phyloP scores from a whole-genome alignment of 352 stramenopile genomes.

The Phytopythium vexans region DNA sequence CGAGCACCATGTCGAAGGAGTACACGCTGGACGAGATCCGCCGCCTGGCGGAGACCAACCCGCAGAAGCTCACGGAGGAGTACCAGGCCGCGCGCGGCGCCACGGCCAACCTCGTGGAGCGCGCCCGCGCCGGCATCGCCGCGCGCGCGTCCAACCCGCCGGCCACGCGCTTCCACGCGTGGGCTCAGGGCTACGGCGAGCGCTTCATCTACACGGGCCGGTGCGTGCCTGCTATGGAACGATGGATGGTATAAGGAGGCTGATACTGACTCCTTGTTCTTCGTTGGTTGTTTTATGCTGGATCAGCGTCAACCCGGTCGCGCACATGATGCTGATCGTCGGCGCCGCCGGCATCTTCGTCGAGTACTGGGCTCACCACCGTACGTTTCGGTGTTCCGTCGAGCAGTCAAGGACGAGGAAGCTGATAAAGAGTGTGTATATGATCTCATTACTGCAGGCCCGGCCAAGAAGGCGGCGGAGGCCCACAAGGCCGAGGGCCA shows the following conservation, averaged over 20 bases:
- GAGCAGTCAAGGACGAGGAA: too few species aligned
- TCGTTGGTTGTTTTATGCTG: background rate
- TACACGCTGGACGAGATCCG: constrained; percentile 82
- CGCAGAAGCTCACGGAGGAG: constrained; percentile 65
- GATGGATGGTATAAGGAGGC: background rate
- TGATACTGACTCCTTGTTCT: background rate
- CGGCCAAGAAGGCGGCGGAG: constrained; percentile 4
- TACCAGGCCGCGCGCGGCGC: constrained; percentile 62
- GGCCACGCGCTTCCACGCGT: constrained; percentile 59
- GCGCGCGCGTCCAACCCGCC: constrained; percentile 50
- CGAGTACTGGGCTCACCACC: constrained; percentile 70
- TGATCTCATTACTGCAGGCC: too few species aligned
- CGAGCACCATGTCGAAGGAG: constrained; percentile 55
- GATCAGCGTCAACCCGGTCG: constrained; percentile 54
- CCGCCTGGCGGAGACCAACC: constrained; percentile 67
- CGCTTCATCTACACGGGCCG: constrained; percentile 75
- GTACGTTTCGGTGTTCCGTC: constrained; percentile 21
- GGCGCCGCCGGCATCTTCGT: constrained; percentile 46
- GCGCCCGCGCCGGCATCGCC: constrained; percentile 60
- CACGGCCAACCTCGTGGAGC: constrained; percentile 63
- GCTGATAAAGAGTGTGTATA: too few species aligned
- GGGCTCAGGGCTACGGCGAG: constrained; percentile 69
- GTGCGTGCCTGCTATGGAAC: constrained; percentile 10
- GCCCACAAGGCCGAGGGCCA: constrained; percentile 36
- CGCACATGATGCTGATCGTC: constrained; percentile 76